These are phyloP conservation scores for Xylaria curta DNA, from an alignment of 495 filamentous ascomycete genomes.

Conservation along the genomic window DNA sequence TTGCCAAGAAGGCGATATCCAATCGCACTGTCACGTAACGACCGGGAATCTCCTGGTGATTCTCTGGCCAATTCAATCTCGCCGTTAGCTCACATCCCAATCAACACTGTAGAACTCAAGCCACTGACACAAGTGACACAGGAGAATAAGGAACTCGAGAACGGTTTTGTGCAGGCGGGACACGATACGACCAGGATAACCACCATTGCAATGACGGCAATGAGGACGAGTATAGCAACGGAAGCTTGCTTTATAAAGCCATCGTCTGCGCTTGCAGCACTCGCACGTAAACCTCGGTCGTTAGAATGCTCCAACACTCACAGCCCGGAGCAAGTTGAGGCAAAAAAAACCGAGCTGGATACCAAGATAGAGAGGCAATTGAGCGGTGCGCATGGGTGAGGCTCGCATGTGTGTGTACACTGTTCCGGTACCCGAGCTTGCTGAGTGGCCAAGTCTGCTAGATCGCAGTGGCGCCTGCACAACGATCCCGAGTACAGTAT, in stretches of 20 bases:
- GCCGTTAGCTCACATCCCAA: slow-evolving; percentile 26
- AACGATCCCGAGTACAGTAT: slow-evolving; percentile 38
- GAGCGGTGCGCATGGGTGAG: slow-evolving; percentile 24
- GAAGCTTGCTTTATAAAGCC: not conserved
- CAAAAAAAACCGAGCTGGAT: slow-evolving; percentile 5
- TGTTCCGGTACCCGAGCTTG: slow-evolving; percentile 33
- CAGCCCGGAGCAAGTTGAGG: not conserved
- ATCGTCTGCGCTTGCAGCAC: not conserved
- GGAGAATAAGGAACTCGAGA: slow-evolving; percentile 24
- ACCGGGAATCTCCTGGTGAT: slow-evolving; percentile 16
- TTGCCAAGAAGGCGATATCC: slow-evolving; percentile 29
- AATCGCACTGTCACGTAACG: slow-evolving; percentile 30
- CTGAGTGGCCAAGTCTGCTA: slow-evolving; percentile 32
- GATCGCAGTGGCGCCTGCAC: slow-evolving; percentile 42
- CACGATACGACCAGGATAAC: slow-evolving; percentile 24
- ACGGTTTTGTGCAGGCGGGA: slow-evolving; percentile 25
- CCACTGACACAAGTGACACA: slow-evolving; percentile 25
- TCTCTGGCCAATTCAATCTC: slow-evolving; percentile 29
- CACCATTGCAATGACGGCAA: slow-evolving; percentile 5
- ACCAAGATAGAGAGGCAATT: slow-evolving; percentile 9
- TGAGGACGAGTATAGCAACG: not conserved
- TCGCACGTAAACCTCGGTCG: not conserved
- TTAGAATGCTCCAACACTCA: not conserved
- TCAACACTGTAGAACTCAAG: slow-evolving; percentile 26
- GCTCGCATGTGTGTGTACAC: slow-evolving; percentile 24